A percentile compares a stretch with the other conserved stretches of the same genome.
Evolutionary conservation across 106 monocot species (phyloP).

Genomic region (Allium sativum): DNA sequence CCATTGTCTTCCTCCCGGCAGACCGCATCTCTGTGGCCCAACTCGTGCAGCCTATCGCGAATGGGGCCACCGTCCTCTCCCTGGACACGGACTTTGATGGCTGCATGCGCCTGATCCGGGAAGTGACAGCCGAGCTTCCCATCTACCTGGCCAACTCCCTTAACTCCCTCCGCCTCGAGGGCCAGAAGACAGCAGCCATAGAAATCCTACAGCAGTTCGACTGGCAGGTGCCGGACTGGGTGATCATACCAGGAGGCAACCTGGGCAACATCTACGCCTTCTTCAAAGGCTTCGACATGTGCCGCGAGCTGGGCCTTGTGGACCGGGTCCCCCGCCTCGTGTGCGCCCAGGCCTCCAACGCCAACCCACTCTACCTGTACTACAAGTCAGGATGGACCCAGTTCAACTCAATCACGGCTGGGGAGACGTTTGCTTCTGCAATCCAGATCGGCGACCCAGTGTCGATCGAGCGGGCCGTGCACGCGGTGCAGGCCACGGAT

Average conservation of each 20-base stretch:
- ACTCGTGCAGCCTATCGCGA: constrained; percentile 90
- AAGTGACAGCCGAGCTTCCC: constrained; percentile 83
- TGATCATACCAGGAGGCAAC: constrained; percentile 86
- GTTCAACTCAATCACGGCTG: constrained; percentile 53
- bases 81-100: constrained; percentile 95
- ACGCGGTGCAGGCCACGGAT: constrained; percentile 43
- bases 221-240: constrained; percentile 98
- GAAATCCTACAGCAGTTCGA: constrained; percentile 97
- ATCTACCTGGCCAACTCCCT: constrained; percentile 95
- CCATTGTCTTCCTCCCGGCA: constrained; percentile 86
- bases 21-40: constrained; percentile 88
- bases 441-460: constrained; percentile 97
- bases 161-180: constrained; percentile 87
- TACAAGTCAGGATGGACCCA: constrained; percentile 71
- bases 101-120: constrained; percentile 90
- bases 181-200: constrained; percentile 92
- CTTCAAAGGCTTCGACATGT: constrained; percentile 93
- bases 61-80: constrained; percentile 81
- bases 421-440: constrained; percentile 74
- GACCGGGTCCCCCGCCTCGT: constrained; percentile 70
- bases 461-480: constrained; percentile 78
- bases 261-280: constrained; percentile 95
- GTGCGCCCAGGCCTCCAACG: constrained; percentile 90
- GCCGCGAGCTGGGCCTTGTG: constrained; percentile 77
- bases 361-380: constrained; percentile 74